A percentile compares a stretch with the other conserved stretches of the same genome.
These are phyloP conservation scores for Cylindrodendrum hubeiense DNA, from an alignment of 2,329 filamentous ascomycete species.

Conservation along the genomic window DNA sequence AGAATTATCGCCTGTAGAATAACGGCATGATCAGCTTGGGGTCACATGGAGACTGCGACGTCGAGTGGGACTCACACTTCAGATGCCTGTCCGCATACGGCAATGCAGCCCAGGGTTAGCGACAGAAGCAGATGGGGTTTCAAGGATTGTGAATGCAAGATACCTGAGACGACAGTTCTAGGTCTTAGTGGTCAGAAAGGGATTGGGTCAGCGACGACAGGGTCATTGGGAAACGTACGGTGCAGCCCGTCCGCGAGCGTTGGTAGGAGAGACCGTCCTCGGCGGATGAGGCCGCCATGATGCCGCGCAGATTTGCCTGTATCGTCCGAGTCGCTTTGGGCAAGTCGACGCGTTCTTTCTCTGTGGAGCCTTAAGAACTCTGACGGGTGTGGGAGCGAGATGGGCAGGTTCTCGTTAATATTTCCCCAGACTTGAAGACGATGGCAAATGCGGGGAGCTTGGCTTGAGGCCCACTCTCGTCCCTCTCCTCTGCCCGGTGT, in stretches of 20 bases:
- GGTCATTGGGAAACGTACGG: neutral
- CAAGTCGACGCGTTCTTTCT: conserved; percentile 5
- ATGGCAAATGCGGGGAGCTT: too few relatives aligned
- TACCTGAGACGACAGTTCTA: conserved; percentile 18
- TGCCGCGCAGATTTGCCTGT: neutral
- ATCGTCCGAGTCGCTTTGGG: neutral
- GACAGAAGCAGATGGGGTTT: neutral
- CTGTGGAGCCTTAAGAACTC: neutral
- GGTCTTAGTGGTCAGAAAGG: neutral
- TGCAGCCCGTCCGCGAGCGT: conserved; percentile 9
- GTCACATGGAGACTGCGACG: too few relatives aligned
- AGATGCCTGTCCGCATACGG: neutral
- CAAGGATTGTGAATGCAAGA: neutral
- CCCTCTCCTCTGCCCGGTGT: too few relatives aligned
- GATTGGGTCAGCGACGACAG: neutral
- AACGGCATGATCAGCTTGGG: neutral
- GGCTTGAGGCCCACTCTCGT: too few relatives aligned
- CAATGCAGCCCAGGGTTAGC: neutral
- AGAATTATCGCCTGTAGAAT: conserved; percentile 15
- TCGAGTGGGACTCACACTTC: conserved; percentile 5
- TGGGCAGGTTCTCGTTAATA: neutral
- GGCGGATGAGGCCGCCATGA: conserved; percentile 6
- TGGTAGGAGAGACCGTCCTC: neutral
- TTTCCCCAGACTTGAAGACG: neutral
- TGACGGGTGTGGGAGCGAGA: neutral